Percentiles rank a stretch among this genome's conserved stretches.
These are phyloP conservation scores for Stylonectria norvegica DNA, from an alignment of 2,329 filamentous ascomycete genomes.

Conservation along the genomic window DNA sequence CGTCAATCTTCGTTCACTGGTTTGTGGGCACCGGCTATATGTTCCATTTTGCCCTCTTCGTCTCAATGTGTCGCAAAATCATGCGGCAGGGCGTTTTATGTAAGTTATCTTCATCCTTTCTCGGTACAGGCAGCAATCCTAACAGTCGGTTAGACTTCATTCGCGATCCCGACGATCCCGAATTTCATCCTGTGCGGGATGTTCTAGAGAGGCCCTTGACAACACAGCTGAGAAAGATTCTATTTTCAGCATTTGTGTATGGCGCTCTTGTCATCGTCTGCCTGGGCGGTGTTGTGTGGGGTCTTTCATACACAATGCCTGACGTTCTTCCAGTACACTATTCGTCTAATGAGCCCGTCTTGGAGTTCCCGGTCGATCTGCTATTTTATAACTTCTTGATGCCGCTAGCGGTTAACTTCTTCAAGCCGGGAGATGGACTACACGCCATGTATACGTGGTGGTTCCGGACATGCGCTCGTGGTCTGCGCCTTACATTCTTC, in stretches of 20 bases:
- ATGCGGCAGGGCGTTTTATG: slow-evolving; percentile 91
- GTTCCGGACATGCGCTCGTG: slow-evolving; percentile 82
- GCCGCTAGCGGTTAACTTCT: slow-evolving; percentile 77
- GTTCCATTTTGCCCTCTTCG: slow-evolving; percentile 98
- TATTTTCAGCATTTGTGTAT: slow-evolving; percentile 94
- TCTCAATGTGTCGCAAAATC: slow-evolving; percentile 98
- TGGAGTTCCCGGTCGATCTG: slow-evolving; percentile 92
- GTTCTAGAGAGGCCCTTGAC: slow-evolving; percentile 89
- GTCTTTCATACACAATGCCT: slow-evolving; percentile 64
- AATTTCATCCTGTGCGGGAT: slow-evolving; percentile 95
- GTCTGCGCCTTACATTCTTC: slow-evolving; percentile 82
- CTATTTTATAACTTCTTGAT: slow-evolving; percentile 97
- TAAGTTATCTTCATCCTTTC: slow-evolving; percentile 47
- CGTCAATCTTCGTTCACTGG: slow-evolving; percentile 96
- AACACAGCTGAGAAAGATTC: slow-evolving; percentile 91
- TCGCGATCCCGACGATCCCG: slow-evolving; percentile 94
- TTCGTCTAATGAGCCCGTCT: slow-evolving; percentile 84
- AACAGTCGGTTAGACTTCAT: slow-evolving; percentile 70
- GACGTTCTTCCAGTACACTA: slow-evolving; percentile 87
- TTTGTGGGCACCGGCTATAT: slow-evolving; percentile 98
- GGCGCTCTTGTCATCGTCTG: slow-evolving; percentile 90
- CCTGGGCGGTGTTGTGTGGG: slow-evolving; percentile 93
- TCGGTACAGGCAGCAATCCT: neutral
- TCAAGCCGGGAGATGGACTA: slow-evolving; percentile 80
- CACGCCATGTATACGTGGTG: slow-evolving; percentile 92